Base-by-base conservation (phyloP, 2,329 filamentous ascomycete genomes). In the Cordyceps javanica region DNA sequence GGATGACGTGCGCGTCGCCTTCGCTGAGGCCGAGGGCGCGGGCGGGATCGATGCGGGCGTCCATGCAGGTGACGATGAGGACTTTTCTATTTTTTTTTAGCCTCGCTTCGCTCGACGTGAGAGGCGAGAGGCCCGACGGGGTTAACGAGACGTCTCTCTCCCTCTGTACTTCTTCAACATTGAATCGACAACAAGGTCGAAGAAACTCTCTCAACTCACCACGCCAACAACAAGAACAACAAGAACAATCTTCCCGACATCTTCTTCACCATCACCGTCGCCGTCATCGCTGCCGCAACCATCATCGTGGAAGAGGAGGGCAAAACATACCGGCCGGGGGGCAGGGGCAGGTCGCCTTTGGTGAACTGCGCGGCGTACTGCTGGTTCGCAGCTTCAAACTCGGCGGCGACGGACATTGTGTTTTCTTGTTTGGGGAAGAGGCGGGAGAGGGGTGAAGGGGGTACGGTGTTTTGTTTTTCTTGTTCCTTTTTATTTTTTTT, bases 1-100 rank as follows among this genome's bases (percentile, higher is more conserved):
- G 83, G 60, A 91, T 87, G 32, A 91, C 82, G 70, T 94, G 89
- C 0, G 89, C 90, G 62, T 91, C 88, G 41, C 90, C 89, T 19
- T 90, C 80, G 21, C 79, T 74, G 58, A 92, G 86, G 9, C 86
- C 87, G 55, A 91, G 87, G 1, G 87, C 87, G 13, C 80, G 75
- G 3, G 83, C 79, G 0, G 89, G 84, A 64, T 93, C 80, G 64
- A 86, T 75, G 53, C 89, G 83, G 5, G 90, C 87, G 66, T 94
- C 89, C 89, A 94, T 94, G 72, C 90, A 94, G 0, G 88, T 89
- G 45, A 93, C 79, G 28, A 70, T 62, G 5, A 65, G 63, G 7
- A 72, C 67, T 44, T 73, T 72, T 55, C 71, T 73, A 49, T 53
- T 32, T n/a, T 38, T 52, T 36, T 36, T 42, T 28, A 2, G 14